phyloP scores from a whole-genome alignment of 2,329 filamentous ascomycete genomes.

The Fusarium illudens region DNA sequence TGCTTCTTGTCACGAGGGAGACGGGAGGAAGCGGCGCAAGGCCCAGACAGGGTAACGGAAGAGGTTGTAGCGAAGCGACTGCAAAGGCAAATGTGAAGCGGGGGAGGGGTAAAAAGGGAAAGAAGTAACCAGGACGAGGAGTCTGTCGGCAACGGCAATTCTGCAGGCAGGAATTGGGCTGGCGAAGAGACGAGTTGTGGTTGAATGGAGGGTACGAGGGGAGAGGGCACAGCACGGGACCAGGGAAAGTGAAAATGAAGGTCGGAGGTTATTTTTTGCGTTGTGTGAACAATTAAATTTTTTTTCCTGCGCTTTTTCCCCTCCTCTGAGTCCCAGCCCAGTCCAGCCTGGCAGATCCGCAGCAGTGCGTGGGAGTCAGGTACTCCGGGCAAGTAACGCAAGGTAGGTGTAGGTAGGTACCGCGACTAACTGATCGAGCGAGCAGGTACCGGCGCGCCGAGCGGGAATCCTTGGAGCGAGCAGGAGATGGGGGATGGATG shows the following conservation, averaged over 20 bases:
- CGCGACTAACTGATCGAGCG: constrained; percentile 25
- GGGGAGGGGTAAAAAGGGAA: constrained; percentile 18
- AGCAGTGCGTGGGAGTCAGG: constrained; percentile 16
- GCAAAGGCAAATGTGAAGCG: constrained; percentile 2
- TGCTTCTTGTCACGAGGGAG: constrained; percentile 25
- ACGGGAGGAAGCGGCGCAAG: constrained; percentile 23
- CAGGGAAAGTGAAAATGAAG: constrained; percentile 41
- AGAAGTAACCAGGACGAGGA: constrained; percentile 19
- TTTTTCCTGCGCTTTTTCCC: constrained; percentile 47
- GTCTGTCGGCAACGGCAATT: constrained; percentile 40
- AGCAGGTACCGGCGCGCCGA: constrained; percentile 35
- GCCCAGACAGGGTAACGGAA: constrained; percentile 1
- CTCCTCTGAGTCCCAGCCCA: too few species aligned
- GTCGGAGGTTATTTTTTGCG: constrained; percentile 49
- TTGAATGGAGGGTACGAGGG: constrained; percentile 23
- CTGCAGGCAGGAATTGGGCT: constrained; percentile 42
- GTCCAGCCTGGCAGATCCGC: too few species aligned
- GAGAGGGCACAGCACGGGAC: constrained; percentile 42
- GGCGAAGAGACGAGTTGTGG: constrained; percentile 39
- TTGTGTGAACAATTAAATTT: constrained; percentile 55
- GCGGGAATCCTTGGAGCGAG: constrained; percentile 30
- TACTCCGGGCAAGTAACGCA: too few species aligned
- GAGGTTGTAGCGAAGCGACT: constrained; percentile 5
- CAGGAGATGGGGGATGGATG: constrained; percentile 1
- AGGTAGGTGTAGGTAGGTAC: too few species aligned